phyloP scores from a whole-genome alignment of 257 asterid species.

The Catharanthus roseus region DNA sequence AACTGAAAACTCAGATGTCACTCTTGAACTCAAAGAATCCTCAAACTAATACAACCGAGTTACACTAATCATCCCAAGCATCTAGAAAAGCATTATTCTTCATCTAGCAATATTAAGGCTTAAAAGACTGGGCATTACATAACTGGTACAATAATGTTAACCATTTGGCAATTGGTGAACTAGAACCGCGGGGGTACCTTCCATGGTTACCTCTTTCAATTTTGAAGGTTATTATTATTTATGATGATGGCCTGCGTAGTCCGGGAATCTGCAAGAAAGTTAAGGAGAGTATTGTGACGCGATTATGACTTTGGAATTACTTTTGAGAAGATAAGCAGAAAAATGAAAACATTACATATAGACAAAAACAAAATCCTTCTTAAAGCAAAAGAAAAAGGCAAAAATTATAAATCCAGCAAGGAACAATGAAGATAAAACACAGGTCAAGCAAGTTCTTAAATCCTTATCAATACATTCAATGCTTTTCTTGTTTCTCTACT shows the following conservation, averaged over 20 bases:
- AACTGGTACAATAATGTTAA: not conserved
- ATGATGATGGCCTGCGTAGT: slow-evolving; percentile 3
- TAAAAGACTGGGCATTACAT: not conserved
- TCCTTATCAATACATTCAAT: too few species aligned
- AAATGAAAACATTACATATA: not conserved
- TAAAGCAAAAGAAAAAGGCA: not conserved
- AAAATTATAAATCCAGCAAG: not conserved
- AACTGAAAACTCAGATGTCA: not conserved
- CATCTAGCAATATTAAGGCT: not conserved
- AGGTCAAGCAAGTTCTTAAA: too few species aligned
- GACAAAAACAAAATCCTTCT: not conserved
- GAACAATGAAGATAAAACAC: too few species aligned
- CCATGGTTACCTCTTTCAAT: not conserved
- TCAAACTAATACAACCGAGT: not conserved
- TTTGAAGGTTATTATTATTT: not conserved
- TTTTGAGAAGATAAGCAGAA: not conserved
- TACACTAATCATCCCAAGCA: not conserved
- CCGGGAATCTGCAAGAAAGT: slow-evolving; percentile 11
- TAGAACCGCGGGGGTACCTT: not conserved
- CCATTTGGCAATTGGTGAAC: not conserved
- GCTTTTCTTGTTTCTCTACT: too few species aligned
- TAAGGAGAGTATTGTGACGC: too few species aligned
- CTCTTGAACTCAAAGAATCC: not conserved
- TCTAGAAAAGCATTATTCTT: not conserved
- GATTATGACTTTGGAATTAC: not conserved